These are phyloP conservation scores for Plasmodium falciparum DNA, from an alignment of 169 alveolate species.

Conservation along the genomic window DNA sequence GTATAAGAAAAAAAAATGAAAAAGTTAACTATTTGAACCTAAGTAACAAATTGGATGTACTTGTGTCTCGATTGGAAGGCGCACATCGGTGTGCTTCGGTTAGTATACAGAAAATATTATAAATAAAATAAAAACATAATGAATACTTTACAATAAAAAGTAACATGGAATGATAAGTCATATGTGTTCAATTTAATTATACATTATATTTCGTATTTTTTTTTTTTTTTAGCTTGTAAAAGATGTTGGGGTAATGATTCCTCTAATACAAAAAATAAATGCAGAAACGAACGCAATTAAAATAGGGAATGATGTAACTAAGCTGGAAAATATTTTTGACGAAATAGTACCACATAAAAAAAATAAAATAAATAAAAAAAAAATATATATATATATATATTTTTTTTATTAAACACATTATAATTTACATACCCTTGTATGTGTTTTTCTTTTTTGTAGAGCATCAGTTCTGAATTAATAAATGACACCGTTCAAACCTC, in stretches of 20 bases:
- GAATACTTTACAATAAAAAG: no score
- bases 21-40: conserved; percentile 57
- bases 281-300: conserved; percentile 67
- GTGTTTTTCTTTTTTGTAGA: conserved; percentile 17
- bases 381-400: neutral
- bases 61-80: conserved; percentile 62
- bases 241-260: conserved; percentile 61
- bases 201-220: neutral
- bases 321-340: conserved; percentile 63
- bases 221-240: conserved; percentile 51
- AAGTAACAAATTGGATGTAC: conserved; percentile 62
- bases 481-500: conserved; percentile 70
- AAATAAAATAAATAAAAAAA: neutral
- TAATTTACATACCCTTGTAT: neutral
- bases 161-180: neutral
- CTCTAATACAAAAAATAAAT: conserved; percentile 59
- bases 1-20: conserved; percentile 71
- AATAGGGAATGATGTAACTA: conserved; percentile 69
- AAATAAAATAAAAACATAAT: neutral
- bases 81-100: conserved; percentile 68
- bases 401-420: neutral
- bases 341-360: conserved; percentile 37
- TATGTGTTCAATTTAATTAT: neutral
- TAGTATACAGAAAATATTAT: conserved; percentile 12
- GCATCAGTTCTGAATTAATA: conserved; percentile 49